Evolutionary conservation across 306 rosid species (phyloP), one percentile per base, ranked within the genome.

Genomic region (Comarum palustre): DNA sequence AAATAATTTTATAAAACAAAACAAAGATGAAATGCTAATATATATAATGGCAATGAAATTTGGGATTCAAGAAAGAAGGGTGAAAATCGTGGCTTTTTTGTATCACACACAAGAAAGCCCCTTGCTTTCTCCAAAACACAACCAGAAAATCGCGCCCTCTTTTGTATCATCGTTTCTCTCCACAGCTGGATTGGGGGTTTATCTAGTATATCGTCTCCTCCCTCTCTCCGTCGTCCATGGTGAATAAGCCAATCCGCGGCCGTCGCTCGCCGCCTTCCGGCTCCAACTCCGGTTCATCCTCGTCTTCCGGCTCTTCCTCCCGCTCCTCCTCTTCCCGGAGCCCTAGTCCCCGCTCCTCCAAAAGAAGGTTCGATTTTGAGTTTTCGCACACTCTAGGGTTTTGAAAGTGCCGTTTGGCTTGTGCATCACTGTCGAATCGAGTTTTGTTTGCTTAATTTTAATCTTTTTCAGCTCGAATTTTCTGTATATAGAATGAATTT

Each of bases 191-290:
- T 20, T n/a, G n/a, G 83, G 91, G 96, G 94, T 90, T 93, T 86
- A 87, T 79, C 75, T 73, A 83, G 90, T 96, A 90, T 85, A 88
- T 76, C 85, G 27, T 48, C 13, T 39, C 55, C 80, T 20, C 82
- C 43, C 9, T 4, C 43, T 24, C 76, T 29, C 24, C 8, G 25
- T 67, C 45, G 73, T 72, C 90, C 75, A 95, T 95, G 99, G 93
- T 96, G 83, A 95, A 90, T 72, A 95, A 95, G 75, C 96, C 97
- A 16, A 92, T 85, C 80, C 87, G 96, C 83, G 92, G 78, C 45
- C 99, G 95, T 71, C 97, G 99, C 71, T 87, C 99, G 39, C 86
- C 83, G 22, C 95, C 91, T 15, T 85, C 98, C 2, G 91, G 97
- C 45, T 92, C 97, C 63, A 41, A 7, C 13, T 92, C 98, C 3